Evolutionary conservation across 371 early-diverging fungal species (phyloP), one percentile per base, ranked within the genome.

Genomic region (Coemansia sp.): DNA sequence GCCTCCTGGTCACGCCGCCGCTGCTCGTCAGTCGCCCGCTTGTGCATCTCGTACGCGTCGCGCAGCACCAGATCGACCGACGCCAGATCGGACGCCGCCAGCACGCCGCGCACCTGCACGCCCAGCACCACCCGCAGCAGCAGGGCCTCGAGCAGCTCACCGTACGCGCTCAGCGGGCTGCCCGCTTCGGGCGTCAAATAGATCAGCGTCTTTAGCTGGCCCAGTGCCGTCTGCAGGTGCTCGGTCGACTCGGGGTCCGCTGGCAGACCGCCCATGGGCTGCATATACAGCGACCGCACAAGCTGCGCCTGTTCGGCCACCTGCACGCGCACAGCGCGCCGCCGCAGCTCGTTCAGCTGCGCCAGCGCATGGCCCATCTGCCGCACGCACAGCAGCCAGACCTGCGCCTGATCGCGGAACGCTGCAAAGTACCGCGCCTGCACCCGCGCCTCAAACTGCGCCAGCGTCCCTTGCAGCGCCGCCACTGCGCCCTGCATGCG

Each of bases 21-120:
- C 43, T 86, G 85, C 63, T 86, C 84, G 8, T 86, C 86, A 60
- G 88, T 86, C 10, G 89, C 86, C 20, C 86, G 83, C 49, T 83
- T 81, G 87, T 91, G 91, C 45, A 88, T 80, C 41, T 84, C 84
- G 12, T 87, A 81, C 12, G 92, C 84, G 67, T 88, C 88, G 34
- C 78, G 67, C 62, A 86, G 83, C 31, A 90, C 51, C 4, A 65
- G 70, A 41, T 88, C 86, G 20, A 90, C 58, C 4, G 82, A 72
- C 10, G 78, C 77, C 33, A 88, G 69, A 54, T 86, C 86, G 8
- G 81, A 59, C 9, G 77, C 54, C 9, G 69, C 67, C 12, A 91
- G 52, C 38, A 81, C 61, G 11, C 88, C 90, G 20, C 81, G 83
- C 8, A 80, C 79, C 55, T 85, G 82, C 58, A 86, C 66, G 30